phyloP scores from a whole-genome alignment of 176 grass and related monocot genomes.

The Rhynchospora tenuis region DNA sequence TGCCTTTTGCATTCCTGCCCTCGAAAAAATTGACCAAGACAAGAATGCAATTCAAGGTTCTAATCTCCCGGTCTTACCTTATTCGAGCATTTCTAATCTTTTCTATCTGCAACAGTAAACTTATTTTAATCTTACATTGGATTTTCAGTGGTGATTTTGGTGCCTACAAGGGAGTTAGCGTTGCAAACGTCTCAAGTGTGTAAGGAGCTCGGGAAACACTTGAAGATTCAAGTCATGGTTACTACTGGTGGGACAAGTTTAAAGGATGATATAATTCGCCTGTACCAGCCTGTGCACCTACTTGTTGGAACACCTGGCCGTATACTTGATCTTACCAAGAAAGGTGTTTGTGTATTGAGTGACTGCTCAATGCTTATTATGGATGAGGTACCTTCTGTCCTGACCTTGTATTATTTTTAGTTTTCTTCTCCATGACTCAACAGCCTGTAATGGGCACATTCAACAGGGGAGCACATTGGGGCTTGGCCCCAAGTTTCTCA shows the following conservation, averaged over 20 bases:
- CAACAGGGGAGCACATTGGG: not conserved
- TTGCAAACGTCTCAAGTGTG: conserved; percentile 95
- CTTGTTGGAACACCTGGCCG: conserved; percentile 87
- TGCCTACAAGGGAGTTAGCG: conserved; percentile 86
- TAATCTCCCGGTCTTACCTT: not conserved
- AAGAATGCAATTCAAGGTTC: conserved; percentile 87
- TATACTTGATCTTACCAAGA: conserved; percentile 73
- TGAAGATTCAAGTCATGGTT: conserved; percentile 90
- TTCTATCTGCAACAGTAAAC: not conserved
- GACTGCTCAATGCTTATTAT: conserved; percentile 89
- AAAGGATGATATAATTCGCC: conserved; percentile 85
- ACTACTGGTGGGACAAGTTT: conserved; percentile 94
- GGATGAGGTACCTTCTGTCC: conserved; percentile 68
- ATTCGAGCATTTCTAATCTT: not conserved
- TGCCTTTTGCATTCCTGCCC: conserved; percentile 86
- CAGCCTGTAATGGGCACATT: not conserved
- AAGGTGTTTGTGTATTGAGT: conserved; percentile 73
- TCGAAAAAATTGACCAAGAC: conserved; percentile 94
- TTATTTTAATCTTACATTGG: conserved; percentile 19
- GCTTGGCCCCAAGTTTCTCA: not conserved
- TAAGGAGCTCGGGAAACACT: conserved; percentile 86
- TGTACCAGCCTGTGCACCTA: conserved; percentile 91
- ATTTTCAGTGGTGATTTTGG: conserved; percentile 79
- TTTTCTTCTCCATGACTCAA: not conserved
- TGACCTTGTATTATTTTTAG: not conserved